phyloP scores from a whole-genome alignment of 2,329 filamentous ascomycete species.

The Lomentospora prolificans region DNA sequence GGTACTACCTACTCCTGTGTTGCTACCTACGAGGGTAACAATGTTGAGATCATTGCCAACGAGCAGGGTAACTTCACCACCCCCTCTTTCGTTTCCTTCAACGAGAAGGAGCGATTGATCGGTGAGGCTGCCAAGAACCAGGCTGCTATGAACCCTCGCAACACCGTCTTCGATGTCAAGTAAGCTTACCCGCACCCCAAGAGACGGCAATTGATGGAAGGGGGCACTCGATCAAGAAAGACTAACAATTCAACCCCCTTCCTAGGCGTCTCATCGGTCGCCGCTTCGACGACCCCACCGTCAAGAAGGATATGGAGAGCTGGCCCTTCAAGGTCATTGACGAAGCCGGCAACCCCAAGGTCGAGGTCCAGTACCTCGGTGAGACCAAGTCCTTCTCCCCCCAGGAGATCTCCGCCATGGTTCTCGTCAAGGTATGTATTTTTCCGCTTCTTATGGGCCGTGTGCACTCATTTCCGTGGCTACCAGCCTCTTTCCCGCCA shows the following conservation, averaged over 20 bases:
- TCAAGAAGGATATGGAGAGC: conserved; percentile 98
- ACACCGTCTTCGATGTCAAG: conserved; percentile 99
- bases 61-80: conserved; percentile 99
- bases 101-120: conserved; percentile 95
- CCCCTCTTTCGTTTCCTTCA: conserved; percentile 98
- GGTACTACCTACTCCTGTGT: conserved; percentile 99
- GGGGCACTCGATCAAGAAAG: no score
- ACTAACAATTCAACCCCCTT: neutral
- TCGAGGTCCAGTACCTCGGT: conserved; percentile 91
- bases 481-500: neutral
- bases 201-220: no score
- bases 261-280: conserved; percentile 94
- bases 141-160: conserved; percentile 97
- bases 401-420: conserved; percentile 99
- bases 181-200: no score
- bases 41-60: conserved; percentile 99
- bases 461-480: neutral
- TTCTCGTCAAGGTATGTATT: conserved; percentile 76
- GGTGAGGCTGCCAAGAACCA: conserved; percentile 99
- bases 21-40: conserved; percentile 97
- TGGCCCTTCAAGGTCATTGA: conserved; percentile 99
- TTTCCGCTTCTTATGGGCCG: neutral
- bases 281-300: conserved; percentile 86
- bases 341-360: conserved; percentile 76
- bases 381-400: conserved; percentile 95